phyloP scores from a whole-genome alignment of 345 rosid species.

The Pelargonium nanum region DNA sequence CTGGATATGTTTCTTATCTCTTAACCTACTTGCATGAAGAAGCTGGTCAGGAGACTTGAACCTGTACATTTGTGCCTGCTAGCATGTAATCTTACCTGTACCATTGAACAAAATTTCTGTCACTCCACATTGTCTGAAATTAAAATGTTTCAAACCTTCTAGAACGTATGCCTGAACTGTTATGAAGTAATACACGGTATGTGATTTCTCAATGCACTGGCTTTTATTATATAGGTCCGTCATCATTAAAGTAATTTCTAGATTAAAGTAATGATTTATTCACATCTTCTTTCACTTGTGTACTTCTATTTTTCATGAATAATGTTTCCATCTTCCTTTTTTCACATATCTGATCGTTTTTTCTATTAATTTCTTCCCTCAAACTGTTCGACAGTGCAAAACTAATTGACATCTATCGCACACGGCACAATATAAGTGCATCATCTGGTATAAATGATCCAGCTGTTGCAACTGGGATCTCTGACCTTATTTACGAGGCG shows the following conservation, averaged over 20 bases:
- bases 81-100: not conserved
- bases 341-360: not conserved
- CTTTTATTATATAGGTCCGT: not conserved
- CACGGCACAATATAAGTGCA: constrained; percentile 78
- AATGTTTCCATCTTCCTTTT: not conserved
- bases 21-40: not conserved
- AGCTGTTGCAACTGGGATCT: constrained; percentile 92
- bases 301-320: not conserved
- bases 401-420: constrained; percentile 74
- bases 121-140: not conserved
- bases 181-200: too few species aligned
- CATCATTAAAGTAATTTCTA: not conserved
- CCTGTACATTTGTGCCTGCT: not conserved
- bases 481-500: constrained; percentile 77
- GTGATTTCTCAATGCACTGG: not conserved
- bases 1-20: not conserved
- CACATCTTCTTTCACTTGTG: not conserved
- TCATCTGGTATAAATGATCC: constrained; percentile 79
- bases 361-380: constrained; percentile 1
- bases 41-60: not conserved
- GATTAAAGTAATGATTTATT: not conserved
- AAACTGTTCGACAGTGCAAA: constrained; percentile 50
- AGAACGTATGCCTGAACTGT: too few species aligned
- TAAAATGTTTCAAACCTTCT: not conserved
- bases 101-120: too few species aligned